phyloP scores from a whole-genome alignment of 2,329 filamentous ascomycete species.

The Cercospora beticola region DNA sequence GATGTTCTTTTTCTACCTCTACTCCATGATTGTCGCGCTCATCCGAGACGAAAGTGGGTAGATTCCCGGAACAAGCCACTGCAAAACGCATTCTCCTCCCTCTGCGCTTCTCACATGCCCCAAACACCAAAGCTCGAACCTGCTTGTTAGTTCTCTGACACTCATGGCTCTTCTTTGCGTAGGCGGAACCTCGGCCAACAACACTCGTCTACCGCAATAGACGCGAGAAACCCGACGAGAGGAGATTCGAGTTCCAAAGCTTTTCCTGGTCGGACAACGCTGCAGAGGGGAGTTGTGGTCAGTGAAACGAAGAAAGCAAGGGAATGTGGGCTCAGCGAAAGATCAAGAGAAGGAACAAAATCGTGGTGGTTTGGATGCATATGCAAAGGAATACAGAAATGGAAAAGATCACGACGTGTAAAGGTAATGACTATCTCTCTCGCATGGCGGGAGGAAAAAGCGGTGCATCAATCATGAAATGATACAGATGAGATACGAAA shows the following conservation, averaged over 20 bases:
- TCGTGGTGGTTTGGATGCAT: neutral
- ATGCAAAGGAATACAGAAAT: neutral
- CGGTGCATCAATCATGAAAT: constrained; percentile 7
- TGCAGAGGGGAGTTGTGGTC: neutral
- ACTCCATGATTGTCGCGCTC: constrained; percentile 68
- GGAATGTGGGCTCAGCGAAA: neutral
- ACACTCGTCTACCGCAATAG: constrained; percentile 15
- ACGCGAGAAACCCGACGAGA: neutral
- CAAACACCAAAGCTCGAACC: neutral
- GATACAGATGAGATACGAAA: constrained; percentile 12
- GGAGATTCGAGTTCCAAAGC: neutral
- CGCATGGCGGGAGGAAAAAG: neutral
- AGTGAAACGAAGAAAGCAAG: neutral
- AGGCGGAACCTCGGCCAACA: constrained; percentile 7
- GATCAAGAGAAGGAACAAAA: neutral
- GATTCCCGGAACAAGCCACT: constrained; percentile 3
- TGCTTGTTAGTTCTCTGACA: neutral
- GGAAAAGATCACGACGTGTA: neutral
- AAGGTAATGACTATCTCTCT: neutral
- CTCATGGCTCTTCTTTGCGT: constrained; percentile 7
- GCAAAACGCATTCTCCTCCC: neutral
- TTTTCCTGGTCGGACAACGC: neutral
- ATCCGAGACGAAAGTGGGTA: constrained; percentile 76
- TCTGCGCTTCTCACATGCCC: neutral
- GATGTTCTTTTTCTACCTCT: constrained; percentile 99